Percentiles rank a stretch among this genome's conserved stretches.
These are phyloP conservation scores for Nasturtium officinale DNA, from an alignment of 345 rosid species.

Conservation along the genomic window DNA sequence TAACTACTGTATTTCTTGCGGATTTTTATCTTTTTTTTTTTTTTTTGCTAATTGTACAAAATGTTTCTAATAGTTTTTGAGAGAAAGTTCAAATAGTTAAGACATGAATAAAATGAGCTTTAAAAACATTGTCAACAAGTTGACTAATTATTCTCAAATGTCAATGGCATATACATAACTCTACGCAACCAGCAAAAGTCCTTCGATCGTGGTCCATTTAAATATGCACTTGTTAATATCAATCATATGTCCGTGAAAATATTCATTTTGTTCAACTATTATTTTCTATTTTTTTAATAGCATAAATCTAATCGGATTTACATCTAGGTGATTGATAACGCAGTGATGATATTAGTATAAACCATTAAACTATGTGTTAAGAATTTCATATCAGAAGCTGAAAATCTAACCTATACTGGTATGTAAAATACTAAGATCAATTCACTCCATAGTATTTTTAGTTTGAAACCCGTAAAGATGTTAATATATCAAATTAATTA, in stretches of 20 bases:
- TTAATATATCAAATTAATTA: neutral
- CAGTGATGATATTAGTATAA: neutral
- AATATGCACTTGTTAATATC: conserved; percentile 5
- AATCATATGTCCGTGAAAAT: conserved; percentile 23
- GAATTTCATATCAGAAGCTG: neutral
- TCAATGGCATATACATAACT: conserved; percentile 40
- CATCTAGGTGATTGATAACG: neutral
- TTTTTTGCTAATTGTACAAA: neutral
- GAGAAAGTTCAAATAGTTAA: neutral
- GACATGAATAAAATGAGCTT: conserved; percentile 27
- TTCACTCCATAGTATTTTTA: neutral
- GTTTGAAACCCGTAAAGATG: neutral
- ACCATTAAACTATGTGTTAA: neutral
- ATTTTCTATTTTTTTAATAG: neutral
- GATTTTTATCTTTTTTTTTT: neutral
- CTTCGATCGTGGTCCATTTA: conserved; percentile 39
- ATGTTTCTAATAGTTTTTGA: neutral
- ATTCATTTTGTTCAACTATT: neutral
- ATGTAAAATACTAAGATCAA: neutral
- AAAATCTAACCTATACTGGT: neutral
- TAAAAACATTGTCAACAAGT: conserved; percentile 27
- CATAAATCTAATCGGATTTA: neutral
- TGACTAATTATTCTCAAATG: conserved; percentile 35
- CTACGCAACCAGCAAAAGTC: conserved; percentile 34
- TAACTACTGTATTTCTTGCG: neutral